Evolutionary conservation across 164 flowering plant genomes (phyloP).

Genomic region (Platanus orientalis): DNA sequence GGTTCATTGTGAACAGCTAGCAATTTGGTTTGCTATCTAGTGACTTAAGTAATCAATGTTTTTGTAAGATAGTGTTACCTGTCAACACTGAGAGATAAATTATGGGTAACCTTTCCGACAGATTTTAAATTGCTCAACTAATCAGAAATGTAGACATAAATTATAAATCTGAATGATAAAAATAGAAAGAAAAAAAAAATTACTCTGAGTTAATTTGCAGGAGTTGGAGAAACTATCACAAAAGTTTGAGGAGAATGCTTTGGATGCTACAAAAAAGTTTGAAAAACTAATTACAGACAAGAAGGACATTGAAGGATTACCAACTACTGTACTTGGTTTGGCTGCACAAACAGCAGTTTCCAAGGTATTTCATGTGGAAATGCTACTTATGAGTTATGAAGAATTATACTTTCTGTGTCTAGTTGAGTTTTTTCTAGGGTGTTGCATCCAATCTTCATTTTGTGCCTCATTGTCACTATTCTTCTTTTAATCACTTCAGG

Average conservation of each 20-base stretch:
- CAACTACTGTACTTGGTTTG: constrained; percentile 79
- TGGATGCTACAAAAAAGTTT: constrained; percentile 96
- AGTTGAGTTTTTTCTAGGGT: neutral
- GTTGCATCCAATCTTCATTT: neutral
- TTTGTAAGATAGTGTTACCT: too few relatives aligned
- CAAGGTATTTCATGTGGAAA: constrained; percentile 46
- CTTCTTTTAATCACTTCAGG: constrained; percentile 34
- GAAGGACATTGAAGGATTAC: constrained; percentile 90
- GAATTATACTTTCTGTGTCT: neutral
- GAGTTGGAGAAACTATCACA: constrained; percentile 78
- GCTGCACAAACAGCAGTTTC: constrained; percentile 91
- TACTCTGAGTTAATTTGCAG: constrained; percentile 30
- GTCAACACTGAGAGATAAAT: too few relatives aligned
- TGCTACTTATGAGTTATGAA: neutral
- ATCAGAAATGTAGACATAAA: too few relatives aligned
- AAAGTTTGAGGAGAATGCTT: constrained; percentile 80
- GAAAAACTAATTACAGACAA: constrained; percentile 78
- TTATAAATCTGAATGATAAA: too few relatives aligned
- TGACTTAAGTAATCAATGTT: too few relatives aligned
- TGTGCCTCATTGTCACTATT: neutral
- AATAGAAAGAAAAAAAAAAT: neutral
- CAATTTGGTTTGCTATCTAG: too few relatives aligned
- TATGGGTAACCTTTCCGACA: too few relatives aligned
- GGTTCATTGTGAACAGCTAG: too few relatives aligned
- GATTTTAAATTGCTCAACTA: too few relatives aligned